Percentiles rank a stretch among this genome's conserved stretches.
These are phyloP conservation scores for Jatropha multifida DNA, from an alignment of 441 rosid species.

Conservation along the genomic window DNA sequence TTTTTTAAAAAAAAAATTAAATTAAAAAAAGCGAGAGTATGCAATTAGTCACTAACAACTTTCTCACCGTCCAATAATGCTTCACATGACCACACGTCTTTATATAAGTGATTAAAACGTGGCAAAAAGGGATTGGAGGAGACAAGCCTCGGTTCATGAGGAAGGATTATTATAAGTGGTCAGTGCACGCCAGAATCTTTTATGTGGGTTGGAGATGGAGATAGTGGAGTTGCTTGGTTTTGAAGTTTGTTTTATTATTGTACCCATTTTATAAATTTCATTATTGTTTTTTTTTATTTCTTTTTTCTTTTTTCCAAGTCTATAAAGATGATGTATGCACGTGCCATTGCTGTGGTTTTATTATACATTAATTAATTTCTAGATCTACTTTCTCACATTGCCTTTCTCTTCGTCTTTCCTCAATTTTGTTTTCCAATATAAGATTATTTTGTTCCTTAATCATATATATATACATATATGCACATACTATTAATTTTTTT, in stretches of 20 bases:
- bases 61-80: slow-evolving; percentile 55
- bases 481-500: too few relatives aligned
- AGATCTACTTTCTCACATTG: background rate
- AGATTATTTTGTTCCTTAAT: too few relatives aligned
- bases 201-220: slow-evolving; percentile 15
- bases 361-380: background rate
- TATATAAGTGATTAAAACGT: slow-evolving; percentile 34
- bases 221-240: slow-evolving; percentile 41
- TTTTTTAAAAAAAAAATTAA: background rate
- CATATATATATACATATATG: too few relatives aligned
- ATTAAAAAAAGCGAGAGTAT: background rate
- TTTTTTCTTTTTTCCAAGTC: background rate
- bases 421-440: too few relatives aligned
- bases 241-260: slow-evolving; percentile 30
- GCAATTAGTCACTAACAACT: slow-evolving; percentile 31
- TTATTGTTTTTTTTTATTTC: background rate
- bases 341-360: slow-evolving; percentile 25
- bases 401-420: too few relatives aligned
- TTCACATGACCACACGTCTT: slow-evolving; percentile 50
- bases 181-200: slow-evolving; percentile 60
- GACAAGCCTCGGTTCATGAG: slow-evolving; percentile 28
- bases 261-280: background rate
- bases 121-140: slow-evolving; percentile 22
- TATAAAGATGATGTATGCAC: slow-evolving; percentile 29
- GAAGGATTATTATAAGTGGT: slow-evolving; percentile 29